These are phyloP conservation scores for Alternaria conjuncta DNA, from an alignment of 2,329 filamentous ascomycete species.

Conservation along the genomic window DNA sequence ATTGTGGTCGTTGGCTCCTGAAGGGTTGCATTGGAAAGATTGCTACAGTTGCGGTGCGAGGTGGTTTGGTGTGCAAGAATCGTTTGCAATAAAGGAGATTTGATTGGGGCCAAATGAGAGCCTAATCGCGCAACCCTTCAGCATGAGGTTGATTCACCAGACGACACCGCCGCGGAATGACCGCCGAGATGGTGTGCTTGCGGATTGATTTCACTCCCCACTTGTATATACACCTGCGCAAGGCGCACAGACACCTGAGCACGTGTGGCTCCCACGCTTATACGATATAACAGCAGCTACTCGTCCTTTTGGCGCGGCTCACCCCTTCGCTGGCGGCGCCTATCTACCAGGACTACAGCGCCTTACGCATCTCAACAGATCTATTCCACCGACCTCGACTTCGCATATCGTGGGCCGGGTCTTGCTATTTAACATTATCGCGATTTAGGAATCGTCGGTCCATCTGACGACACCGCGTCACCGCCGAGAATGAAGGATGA, in stretches of 20 bases:
- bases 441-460: not conserved
- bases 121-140: not conserved
- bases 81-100: not conserved
- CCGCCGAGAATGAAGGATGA: not conserved
- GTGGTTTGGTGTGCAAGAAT: not conserved
- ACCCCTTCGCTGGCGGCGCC: not conserved
- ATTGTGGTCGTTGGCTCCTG: not conserved
- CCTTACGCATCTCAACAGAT: not conserved
- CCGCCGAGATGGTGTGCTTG: not conserved
- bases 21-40: not conserved
- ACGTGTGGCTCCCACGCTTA: too few relatives aligned
- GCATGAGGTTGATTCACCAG: not conserved
- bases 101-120: not conserved
- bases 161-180: not conserved
- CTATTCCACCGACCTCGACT: not conserved
- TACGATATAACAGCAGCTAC: not conserved
- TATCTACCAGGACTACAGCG: not conserved
- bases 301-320: not conserved
- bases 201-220: not conserved
- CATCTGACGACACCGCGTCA: too few relatives aligned
- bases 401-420: not conserved
- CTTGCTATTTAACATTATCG: not conserved
- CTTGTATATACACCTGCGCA: not conserved
- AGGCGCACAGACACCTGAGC: not conserved
- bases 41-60: not conserved